Percentiles rank a stretch among this genome's conserved stretches.
Evolutionary conservation across 257 asterid species (phyloP).

Genomic region (Cinchona pubescens): DNA sequence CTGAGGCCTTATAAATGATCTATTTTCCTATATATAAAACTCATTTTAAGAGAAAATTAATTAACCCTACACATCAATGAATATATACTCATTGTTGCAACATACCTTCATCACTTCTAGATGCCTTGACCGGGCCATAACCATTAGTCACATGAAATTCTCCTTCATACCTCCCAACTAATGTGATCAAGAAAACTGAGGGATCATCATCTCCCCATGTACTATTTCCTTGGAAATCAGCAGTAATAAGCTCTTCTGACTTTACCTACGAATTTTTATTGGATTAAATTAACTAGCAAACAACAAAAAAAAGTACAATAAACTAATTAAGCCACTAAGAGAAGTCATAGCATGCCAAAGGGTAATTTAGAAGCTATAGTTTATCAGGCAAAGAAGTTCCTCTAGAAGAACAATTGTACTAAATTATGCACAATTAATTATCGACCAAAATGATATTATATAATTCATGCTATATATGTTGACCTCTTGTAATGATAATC

Average conservation of each 20-base stretch:
- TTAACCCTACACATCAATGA: too few species aligned
- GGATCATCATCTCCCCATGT: conserved; percentile 75
- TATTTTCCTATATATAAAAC: too few species aligned
- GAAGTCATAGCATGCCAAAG: background rate
- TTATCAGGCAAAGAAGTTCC: background rate
- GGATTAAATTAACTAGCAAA: background rate
- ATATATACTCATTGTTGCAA: too few species aligned
- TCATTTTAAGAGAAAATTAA: too few species aligned
- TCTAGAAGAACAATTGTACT: background rate
- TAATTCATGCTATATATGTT: background rate
- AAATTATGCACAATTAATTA: background rate
- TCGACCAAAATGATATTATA: background rate
- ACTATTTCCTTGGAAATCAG: conserved; percentile 50
- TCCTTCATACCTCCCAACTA: conserved; percentile 42
- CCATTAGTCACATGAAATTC: conserved; percentile 79
- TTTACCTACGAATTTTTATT: conserved; percentile 37
- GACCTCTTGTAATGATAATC: background rate
- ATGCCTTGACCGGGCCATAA: conserved; percentile 57
- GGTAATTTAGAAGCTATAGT: too few species aligned
- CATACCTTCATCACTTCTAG: conserved; percentile 56
- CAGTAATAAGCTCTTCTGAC: conserved; percentile 52
- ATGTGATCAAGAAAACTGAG: conserved; percentile 50
- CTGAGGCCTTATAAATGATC: too few species aligned
- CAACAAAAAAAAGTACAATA: background rate
- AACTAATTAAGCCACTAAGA: background rate